Conservation (phyloP, 78 protist genomes). For the Anaeramoeba ignava region DNA sequence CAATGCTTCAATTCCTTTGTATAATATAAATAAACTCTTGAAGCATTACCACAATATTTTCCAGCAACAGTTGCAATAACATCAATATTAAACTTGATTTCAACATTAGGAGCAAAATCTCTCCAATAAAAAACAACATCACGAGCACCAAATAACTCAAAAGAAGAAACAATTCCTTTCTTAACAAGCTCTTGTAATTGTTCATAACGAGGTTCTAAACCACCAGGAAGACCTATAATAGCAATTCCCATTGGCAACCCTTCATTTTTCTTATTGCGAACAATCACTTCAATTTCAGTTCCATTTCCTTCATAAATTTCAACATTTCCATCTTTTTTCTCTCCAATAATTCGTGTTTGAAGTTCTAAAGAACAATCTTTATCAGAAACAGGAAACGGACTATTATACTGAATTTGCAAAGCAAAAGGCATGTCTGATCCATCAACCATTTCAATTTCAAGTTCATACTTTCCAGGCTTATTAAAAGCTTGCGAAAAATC, state of each 20-base stretch:
- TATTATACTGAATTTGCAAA: not conserved
- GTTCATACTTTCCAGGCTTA: not conserved
- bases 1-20: slow-evolving; percentile 5
- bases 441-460: not conserved
- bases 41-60: not conserved
- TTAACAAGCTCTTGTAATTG: slow-evolving; percentile 1
- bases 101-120: not conserved
- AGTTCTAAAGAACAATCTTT: not conserved
- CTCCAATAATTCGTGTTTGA: not conserved
- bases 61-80: slow-evolving; percentile 16
- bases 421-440: not conserved
- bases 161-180: not conserved
- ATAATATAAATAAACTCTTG: slow-evolving; percentile 21
- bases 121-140: slow-evolving; percentile 35
- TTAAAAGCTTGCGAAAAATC: not conserved
- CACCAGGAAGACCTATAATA: slow-evolving; percentile 16
- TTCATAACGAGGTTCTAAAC: slow-evolving; percentile 18
- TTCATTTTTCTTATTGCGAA: not conserved
- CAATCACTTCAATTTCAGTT: not conserved
- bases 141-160: slow-evolving; percentile 10
- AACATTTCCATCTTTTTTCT: no score
- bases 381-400: not conserved
- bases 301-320: not conserved
- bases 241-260: slow-evolving; percentile 14
- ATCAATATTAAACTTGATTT: slow-evolving; percentile 8